Evolutionary conservation across 2,329 filamentous ascomycete species (phyloP), one percentile per base, ranked within the genome.

Genomic region (Tolypocladium sp.): DNA sequence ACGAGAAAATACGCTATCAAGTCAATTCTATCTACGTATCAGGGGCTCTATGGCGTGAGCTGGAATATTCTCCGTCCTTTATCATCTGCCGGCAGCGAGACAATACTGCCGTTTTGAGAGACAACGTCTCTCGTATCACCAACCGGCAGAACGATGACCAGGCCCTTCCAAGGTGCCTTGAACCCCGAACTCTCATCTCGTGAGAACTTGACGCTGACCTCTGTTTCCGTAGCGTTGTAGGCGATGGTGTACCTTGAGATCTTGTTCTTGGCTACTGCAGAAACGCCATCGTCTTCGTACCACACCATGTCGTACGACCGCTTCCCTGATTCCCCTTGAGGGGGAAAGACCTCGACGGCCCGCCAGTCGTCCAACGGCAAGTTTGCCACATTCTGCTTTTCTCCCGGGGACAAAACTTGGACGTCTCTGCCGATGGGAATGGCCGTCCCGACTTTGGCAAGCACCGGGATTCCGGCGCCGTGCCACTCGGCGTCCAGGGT

Each of bases 341-440:
- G 71, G 0, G 76, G 76, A 62, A 77, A 77, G 27, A 79, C 74
- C 63, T 78, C 76, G 0, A 77, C 68, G 0, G 69, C 75, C 4
- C 76, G 70, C 63, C 71, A 76, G 62, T 78, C 75, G 33, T 78
- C 76, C 5, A 73, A 67, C 0, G 72, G 74, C 6, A 77, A 65
- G 15, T 64, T 61, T 2, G 76, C 73, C 7, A 71, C 72, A 57
- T 78, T 77, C 0, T 69, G 65, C 38, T 71, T 70, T 33, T 75
- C 72, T 0, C 68, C 74, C 0, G 70, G 69, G 17, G 68, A 73
- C 5, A 74, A 62, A 7, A 75, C 64, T 59, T 78, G 64, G 46
- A 76, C 62, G 58, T 75, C 64, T 51, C 66, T 60, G 37, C 76
- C 76, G 55, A 77, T 63, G 38, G 76, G 67, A 59, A 80, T 63